phyloP scores from a whole-genome alignment of 140 eudicot genomes.

The Oenanthe javanica region DNA sequence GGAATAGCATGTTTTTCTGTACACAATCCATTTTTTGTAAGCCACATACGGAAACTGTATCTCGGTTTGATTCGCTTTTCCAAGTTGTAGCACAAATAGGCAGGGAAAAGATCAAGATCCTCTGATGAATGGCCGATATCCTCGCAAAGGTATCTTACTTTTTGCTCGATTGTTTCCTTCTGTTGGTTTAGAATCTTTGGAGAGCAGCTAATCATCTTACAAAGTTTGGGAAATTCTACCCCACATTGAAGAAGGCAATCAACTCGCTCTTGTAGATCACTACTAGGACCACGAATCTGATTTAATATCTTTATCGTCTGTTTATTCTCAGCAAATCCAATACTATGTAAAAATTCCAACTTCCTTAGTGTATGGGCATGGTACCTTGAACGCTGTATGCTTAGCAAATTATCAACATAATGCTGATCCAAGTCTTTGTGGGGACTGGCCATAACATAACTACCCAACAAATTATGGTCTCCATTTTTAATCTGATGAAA shows the following conservation, averaged over 20 bases:
- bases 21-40: conserved; percentile 43
- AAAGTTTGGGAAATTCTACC: conserved; percentile 49
- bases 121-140: conserved; percentile 47
- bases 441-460: conserved; percentile 15
- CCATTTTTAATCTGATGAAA: conserved; percentile 38
- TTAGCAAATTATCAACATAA: conserved; percentile 29
- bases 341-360: conserved; percentile 11
- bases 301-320: conserved; percentile 32
- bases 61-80: conserved; percentile 74
- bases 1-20: conserved; percentile 38
- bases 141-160: conserved; percentile 40
- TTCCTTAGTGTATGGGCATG: conserved; percentile 28
- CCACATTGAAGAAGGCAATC: conserved; percentile 25
- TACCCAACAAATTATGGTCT: conserved; percentile 33
- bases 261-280: not conserved
- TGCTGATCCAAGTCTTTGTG: not conserved
- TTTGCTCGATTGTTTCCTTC: conserved; percentile 27
- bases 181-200: conserved; percentile 67
- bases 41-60: conserved; percentile 62
- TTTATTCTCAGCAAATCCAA: conserved; percentile 65
- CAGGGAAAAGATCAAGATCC: conserved; percentile 50
- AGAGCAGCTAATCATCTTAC: conserved; percentile 39
- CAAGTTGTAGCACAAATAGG: conserved; percentile 51
- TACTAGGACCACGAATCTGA: conserved; percentile 32
- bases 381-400: conserved; percentile 28